Base-by-base conservation (phyloP, 306 rosid genomes). In the Mimosa bimucronata region DNA sequence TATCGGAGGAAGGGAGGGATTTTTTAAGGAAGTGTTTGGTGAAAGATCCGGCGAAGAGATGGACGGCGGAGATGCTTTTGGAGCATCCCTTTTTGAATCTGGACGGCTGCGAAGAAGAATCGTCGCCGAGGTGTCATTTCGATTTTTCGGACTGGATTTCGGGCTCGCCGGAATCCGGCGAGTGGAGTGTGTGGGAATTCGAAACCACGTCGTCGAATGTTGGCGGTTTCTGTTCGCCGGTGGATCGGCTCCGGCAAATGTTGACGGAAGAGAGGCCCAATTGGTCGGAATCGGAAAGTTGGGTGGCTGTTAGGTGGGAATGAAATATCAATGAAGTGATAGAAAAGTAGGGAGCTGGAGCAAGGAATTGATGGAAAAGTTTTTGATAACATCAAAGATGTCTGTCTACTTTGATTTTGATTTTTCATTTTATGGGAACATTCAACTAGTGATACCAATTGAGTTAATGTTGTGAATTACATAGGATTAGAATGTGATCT, bases 61-160 rank as follows among this genome's bases (percentile, higher is more conserved):
- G 99, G 99, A 95, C 94, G 66, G 97, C 99, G 0, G 97, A 95
- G 82, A 93, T 86, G 98, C 97, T 95, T 31, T 44, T 95, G 71
- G 62, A 72, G 1, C 99, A 95, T 45, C 91, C 97, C 0, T 93
- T 95, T 25, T 53, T 76, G 82, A 76, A 85, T 48, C 42, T 28
- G 2, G 45, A 48, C 5, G 72, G 62, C n/a, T n/a, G n/a, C 1
- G 83, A 84, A 21, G 83, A 84, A 21, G 9, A n/a, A 19, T 34
- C 71, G 11, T 78, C 88, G 14, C 99, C 99, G 10, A 89, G 97
- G 71, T 71, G 88, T 30, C 97, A 90, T 23, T 91, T 95, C 23
- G 96, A 93, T 77, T 95, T 91, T 73, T 87, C 87, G 0, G 92
- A 92, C 9, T 95, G 98, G 97, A 84, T 77, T 84, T 92, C 97